phyloP scores from a whole-genome alignment of 352 stramenopile species.

The Thraustochytrium striatum region DNA sequence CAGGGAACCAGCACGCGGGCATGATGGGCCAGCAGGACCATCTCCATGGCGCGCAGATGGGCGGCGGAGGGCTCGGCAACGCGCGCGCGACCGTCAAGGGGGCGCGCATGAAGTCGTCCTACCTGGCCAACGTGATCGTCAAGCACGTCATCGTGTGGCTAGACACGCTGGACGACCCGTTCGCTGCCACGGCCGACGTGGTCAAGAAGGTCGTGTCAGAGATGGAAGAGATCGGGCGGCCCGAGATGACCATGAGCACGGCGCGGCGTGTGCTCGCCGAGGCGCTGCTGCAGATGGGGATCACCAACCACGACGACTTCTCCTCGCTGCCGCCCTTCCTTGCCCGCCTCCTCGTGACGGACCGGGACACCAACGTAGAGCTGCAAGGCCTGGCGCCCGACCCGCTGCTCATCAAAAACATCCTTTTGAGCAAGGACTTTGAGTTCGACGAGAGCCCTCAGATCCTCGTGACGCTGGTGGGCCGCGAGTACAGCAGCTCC shows the following conservation, averaged over 20 bases:
- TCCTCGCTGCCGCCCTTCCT: background rate
- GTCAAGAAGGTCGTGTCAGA: conserved; percentile 12
- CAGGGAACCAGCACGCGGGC: no score
- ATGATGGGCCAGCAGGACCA: no score
- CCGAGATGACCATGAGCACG: conserved; percentile 17
- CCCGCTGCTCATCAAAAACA: background rate
- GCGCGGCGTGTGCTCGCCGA: conserved; percentile 27
- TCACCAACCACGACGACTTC: conserved; percentile 47
- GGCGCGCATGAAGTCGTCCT: conserved; percentile 35
- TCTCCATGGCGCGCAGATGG: no score
- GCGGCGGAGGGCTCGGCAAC: no score
- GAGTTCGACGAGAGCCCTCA: conserved; percentile 6
- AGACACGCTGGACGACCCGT: conserved; percentile 15
- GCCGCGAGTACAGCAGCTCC: conserved; percentile 9
- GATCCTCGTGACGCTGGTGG: conserved; percentile 7
- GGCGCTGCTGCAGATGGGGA: conserved; percentile 22
- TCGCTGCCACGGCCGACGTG: conserved; percentile 12
- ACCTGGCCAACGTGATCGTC: conserved; percentile 39
- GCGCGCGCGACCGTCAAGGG: no score
- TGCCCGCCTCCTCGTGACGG: background rate
- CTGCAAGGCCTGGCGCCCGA: conserved; percentile 21
- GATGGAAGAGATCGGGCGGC: conserved; percentile 3
- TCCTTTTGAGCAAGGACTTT: conserved; percentile 22
- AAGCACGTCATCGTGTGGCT: conserved; percentile 18
- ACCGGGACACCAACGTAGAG: background rate